Base-by-base conservation (phyloP, 176 grass and related monocot species). In the Luzula sylvatica region DNA sequence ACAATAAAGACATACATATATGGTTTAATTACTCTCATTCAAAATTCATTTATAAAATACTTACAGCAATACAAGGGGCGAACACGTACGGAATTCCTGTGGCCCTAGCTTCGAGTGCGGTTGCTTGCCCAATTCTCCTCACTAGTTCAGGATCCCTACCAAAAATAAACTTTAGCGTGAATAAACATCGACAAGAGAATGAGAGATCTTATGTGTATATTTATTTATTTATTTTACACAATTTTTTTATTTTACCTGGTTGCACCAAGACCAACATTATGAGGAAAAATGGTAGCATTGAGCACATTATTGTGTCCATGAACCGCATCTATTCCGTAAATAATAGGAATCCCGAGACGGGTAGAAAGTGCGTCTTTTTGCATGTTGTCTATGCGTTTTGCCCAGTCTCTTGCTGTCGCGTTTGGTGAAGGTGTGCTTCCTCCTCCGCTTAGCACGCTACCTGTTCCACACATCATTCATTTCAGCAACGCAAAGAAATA, bases 261-360 rank as follows among this genome's bases (percentile, higher is more conserved):
- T 41, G 81, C 87, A 30, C 87, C 82, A 61, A 94, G 87, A 26
- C 78, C 87, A 67, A 94, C 19, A 74, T 94, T 87, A 68, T 87
- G 87, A 15, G 87, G 87, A 64, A 94, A 94, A 67, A 94, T 80
- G 56, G 87, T 94, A 67, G 87, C 82, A 65, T 82, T 72, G 56
- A 79, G 76, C 43, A 76, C 87, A 42, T 80, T 80, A 53, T 87
- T 87, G 72, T 94, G 66, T 39, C 87, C 82, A 72, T 94, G 87
- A 38, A 94, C 78, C 6, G 87, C 87, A 77, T 94, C 82, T 38
- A 83, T 87, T 60, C 82, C 87, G 76, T 87, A 94, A 42, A 94
- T 70, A 50, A 94, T 87, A 11, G 87, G 82, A 77, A 94, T 83
- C 43, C 87, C 87, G 16, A 94, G 87, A 5, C 82, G 78, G 15